These are phyloP conservation scores for Taphrina pruni DNA, from an alignment of 1,139 yeast genomes.

Conservation along the genomic window DNA sequence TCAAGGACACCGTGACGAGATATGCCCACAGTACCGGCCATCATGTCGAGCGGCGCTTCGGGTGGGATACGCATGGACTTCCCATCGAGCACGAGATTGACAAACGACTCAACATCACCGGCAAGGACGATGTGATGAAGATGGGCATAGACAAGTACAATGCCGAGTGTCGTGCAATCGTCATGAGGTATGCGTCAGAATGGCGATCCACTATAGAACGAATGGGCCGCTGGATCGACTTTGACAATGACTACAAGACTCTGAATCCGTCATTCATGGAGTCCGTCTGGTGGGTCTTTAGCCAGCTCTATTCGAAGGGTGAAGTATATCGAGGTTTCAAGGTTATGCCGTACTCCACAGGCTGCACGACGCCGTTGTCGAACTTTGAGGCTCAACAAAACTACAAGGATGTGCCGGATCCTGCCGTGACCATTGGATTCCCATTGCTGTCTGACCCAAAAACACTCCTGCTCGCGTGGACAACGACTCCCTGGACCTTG, in stretches of 20 bases:
- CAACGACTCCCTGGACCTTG: constrained; percentile 99
- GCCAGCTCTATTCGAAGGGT: constrained; percentile 79
- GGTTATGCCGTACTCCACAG: constrained; percentile 99
- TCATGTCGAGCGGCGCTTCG: constrained; percentile 95
- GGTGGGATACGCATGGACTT: constrained; percentile 99
- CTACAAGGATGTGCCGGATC: constrained; percentile 95
- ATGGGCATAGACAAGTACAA: constrained; percentile 85
- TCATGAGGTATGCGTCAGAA: constrained; percentile 93
- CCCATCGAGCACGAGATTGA: constrained; percentile 99
- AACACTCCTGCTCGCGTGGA: constrained; percentile 92
- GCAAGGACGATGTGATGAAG: constrained; percentile 90
- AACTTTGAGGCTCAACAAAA: constrained; percentile 98
- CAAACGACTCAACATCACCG: constrained; percentile 91
- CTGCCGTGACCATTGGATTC: constrained; percentile 92
- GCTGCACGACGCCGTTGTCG: constrained; percentile 92
- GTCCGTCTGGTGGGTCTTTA: constrained; percentile 99
- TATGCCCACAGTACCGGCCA: constrained; percentile 97
- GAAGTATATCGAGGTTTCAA: constrained; percentile 92
- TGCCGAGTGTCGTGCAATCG: constrained; percentile 92
- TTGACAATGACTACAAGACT: constrained; percentile 97
- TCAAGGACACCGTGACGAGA: constrained; percentile 86
- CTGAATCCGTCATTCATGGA: constrained; percentile 96
- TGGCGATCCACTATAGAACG: constrained; percentile 94
- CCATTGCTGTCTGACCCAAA: constrained; percentile 79
- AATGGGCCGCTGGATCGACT: constrained; percentile 98